Evolutionary conservation across 2,329 filamentous ascomycete genomes (phyloP).

Genomic region (Parascedosporium putredinis): DNA sequence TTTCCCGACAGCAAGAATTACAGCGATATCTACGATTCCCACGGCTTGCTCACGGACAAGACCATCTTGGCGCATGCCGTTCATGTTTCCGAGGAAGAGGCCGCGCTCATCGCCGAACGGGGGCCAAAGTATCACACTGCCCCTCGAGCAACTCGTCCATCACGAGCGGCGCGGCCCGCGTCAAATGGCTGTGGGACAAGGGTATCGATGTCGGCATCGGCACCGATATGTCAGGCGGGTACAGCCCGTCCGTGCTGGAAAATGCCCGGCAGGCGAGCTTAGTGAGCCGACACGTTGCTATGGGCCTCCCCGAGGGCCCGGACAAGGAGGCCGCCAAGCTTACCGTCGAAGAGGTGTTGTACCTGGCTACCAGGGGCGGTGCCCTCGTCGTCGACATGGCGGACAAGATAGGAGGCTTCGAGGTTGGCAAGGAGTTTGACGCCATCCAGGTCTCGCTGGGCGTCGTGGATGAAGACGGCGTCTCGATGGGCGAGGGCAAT

Average conservation of each 20-base stretch:
- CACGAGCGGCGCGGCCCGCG: constrained; percentile 65
- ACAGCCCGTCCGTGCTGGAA: constrained; percentile 70
- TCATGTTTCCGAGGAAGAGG: constrained; percentile 61
- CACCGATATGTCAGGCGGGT: constrained; percentile 85
- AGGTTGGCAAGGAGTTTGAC: constrained; percentile 82
- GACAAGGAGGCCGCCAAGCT: constrained; percentile 50
- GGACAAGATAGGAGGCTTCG: constrained; percentile 66
- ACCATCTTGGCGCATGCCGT: constrained; percentile 84
- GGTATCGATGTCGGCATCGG: constrained; percentile 77
- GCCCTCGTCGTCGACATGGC: constrained; percentile 69
- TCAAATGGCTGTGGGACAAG: constrained; percentile 62
- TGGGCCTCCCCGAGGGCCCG: constrained; percentile 28
- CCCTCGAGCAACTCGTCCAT: constrained; percentile 78
- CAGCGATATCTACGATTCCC: constrained; percentile 66
- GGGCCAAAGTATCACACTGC: constrained; percentile 69
- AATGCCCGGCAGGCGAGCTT: constrained; percentile 73
- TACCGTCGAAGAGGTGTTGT: constrained; percentile 76
- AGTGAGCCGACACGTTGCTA: constrained; percentile 62
- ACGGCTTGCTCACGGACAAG: constrained; percentile 55
- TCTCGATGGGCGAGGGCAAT: constrained; percentile 34
- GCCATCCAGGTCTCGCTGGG: constrained; percentile 69
- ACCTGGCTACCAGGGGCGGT: constrained; percentile 79
- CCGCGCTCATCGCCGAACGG: constrained; percentile 48
- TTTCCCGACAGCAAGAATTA: constrained; percentile 60
- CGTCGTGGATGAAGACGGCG: constrained; percentile 31